Evolutionary conservation across 768 basidiomycete species (phyloP), one percentile per base, ranked within the genome.

Genomic region (Leucocoprinus sp.): DNA sequence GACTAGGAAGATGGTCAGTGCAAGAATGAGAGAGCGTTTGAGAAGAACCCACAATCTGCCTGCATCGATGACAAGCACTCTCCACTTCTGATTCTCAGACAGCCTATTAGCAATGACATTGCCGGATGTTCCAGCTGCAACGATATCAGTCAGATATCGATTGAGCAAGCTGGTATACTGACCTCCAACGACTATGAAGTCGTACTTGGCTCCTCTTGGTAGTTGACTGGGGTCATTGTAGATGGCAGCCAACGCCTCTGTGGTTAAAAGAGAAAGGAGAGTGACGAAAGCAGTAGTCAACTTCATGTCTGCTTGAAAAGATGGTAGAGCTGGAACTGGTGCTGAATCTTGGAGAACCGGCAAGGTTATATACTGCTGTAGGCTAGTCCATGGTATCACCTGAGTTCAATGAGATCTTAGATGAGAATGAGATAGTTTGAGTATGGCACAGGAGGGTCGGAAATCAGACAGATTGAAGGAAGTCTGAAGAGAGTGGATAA

Each of bases 11-110:
- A 17, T 15, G 26, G 27, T 26, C 17, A 12, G n/a, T 14, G 9
- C 12, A n/a, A 18, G 11, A 8, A 11, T 21, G 19, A 24, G 17
- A 15, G 12, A 17, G 18, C 11, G 19, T 12, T 9, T 34, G 9
- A 39, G 39, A 15, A 14, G 4, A 12, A 27, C 57, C 23, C 33
- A 60, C 58, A 50, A 50, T 28, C 41, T 43, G 4, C 60, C 60
- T 23, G 60, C 60, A 49, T 61, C 60, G 12, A 61, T 45, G n/a
- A 61, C 41, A 18, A 61, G 52, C 9, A 61, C 55, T 8, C 46
- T 49, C 39, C 50, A 23, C 7, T 34, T 37, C 1, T 45, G 15
- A 35, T 64, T 47, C 36, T 61, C 58, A 0, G 57, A 50, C 3
- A 61, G 54, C 18, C 60, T 46, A 37, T 50, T 57, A 1, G 60